Evolutionary conservation across 1,139 yeast species (phyloP), one percentile per base, ranked within the genome.

Genomic region (Diutina siamensis): DNA sequence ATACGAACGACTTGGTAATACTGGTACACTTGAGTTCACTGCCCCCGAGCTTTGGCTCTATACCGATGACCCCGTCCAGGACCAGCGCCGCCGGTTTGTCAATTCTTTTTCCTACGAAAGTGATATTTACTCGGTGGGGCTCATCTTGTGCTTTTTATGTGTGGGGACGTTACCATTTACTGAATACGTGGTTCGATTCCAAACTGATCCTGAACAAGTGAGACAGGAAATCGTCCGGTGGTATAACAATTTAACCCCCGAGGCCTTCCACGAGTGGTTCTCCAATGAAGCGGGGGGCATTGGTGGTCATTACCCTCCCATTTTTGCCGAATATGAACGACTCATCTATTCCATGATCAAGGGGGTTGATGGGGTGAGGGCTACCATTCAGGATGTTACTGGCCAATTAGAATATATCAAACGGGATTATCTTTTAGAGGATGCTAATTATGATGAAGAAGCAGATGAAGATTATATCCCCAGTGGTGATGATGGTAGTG

Each of bases 21-120:
- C 96, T 0, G 96, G 96, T 0, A 87, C 96, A 0, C 58, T 86
- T 21, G 96, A 86, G 57, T 87, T 80, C 54, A 80, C 89, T 27
- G 95, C 95, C 0, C 96, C 95, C 0, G 95, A 86, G 53, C 68
- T 86, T 13, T 68, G 87, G 57, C 58, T 66, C 2, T 62, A 54
- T 44, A 55, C 65, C 18, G 55, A 48, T 46, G 53, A 38, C n/a
- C 42, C 42, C 4, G 40, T 15, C 4, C 42, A 41, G 8, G 47
- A 40, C 12, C 45, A 46, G 18, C 47, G 28, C 13, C 32, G 47
- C 2, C 48, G 44, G 21, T 46, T 49, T 17, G 48, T 52, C 4
- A 47, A 51, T 32, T 46, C 48, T 3, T 52, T 49, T 40, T 74
- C 81, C 8, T 78, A 73, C 55, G 74, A 77, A 44, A 79, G 95